phyloP scores from a whole-genome alignment of 768 basidiomycete species.

The Psilocybe azurescens region DNA sequence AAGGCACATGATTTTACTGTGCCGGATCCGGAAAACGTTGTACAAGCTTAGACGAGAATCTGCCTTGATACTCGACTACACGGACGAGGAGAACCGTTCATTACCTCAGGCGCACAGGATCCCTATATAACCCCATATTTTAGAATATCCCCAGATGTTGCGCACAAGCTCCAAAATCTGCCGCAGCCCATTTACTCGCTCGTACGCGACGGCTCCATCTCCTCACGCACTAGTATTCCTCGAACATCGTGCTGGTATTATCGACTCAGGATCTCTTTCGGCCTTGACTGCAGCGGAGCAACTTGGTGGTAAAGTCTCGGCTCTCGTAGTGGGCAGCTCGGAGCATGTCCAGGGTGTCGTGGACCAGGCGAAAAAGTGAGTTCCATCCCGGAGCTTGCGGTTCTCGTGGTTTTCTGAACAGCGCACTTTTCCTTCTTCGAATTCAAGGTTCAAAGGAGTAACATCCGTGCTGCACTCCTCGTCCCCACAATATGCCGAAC shows the following conservation, averaged over 20 bases:
- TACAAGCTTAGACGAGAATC: neutral
- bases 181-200: slow-evolving; percentile 37
- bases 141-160: slow-evolving; percentile 25
- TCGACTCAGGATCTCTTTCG: slow-evolving; percentile 86
- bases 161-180: slow-evolving; percentile 31
- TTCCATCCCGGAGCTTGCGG: neutral
- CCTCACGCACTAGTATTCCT: slow-evolving; percentile 88
- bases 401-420: neutral
- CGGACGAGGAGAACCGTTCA: neutral
- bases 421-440: slow-evolving; percentile 14
- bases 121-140: neutral
- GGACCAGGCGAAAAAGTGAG: slow-evolving; percentile 81
- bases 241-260: slow-evolving; percentile 81
- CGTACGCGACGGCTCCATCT: slow-evolving; percentile 63
- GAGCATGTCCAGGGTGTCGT: slow-evolving; percentile 70
- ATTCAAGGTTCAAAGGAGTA: slow-evolving; percentile 67
- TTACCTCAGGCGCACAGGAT: neutral
- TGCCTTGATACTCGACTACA: neutral
- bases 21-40: slow-evolving; percentile 12
- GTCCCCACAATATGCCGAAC: slow-evolving; percentile 70
- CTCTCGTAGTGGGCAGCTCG: slow-evolving; percentile 71
- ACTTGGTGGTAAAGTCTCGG: slow-evolving; percentile 87
- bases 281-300: slow-evolving; percentile 90
- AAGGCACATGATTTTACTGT: slow-evolving; percentile 18
- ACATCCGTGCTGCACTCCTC: slow-evolving; percentile 70